Conservation (phyloP, 2,329 filamentous ascomycete species). For the Fusarium citri region DNA sequence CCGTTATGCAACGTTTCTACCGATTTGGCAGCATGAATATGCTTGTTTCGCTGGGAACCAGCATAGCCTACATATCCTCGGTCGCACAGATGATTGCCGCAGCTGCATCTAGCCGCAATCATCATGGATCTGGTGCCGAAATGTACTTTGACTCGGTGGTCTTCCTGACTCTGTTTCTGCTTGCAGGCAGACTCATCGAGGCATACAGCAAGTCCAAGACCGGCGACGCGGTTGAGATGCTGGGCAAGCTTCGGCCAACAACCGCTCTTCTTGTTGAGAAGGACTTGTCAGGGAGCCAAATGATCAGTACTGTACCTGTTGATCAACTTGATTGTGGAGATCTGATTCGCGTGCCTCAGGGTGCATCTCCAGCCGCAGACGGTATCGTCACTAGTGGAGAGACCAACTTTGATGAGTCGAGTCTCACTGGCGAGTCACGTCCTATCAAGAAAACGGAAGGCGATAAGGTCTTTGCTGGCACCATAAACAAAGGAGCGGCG, state of each 20-base stretch:
- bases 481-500: slow-evolving; percentile 76
- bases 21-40: slow-evolving; percentile 98
- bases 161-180: slow-evolving; percentile 88
- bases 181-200: slow-evolving; percentile 80
- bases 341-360: slow-evolving; percentile 78
- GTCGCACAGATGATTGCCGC: slow-evolving; percentile 78
- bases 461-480: slow-evolving; percentile 77
- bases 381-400: slow-evolving; percentile 73
- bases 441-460: slow-evolving; percentile 72
- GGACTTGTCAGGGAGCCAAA: slow-evolving; percentile 50
- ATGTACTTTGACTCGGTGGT: slow-evolving; percentile 95
- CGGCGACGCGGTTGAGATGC: slow-evolving; percentile 83
- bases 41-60: slow-evolving; percentile 88
- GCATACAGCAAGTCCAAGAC: slow-evolving; percentile 92
- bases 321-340: slow-evolving; percentile 83
- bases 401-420: slow-evolving; percentile 87
- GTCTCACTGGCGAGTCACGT: slow-evolving; percentile 82
- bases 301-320: slow-evolving; percentile 61
- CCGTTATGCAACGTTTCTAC: slow-evolving; percentile 80
- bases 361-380: slow-evolving; percentile 86
- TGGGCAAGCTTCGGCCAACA: slow-evolving; percentile 81
- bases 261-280: slow-evolving; percentile 77
- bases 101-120: slow-evolving; percentile 56
- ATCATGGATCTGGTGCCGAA: slow-evolving; percentile 44
- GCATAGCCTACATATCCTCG: slow-evolving; percentile 87